These are phyloP conservation scores for Russula sp. DNA, from an alignment of 768 basidiomycete species.

Conservation along the genomic window DNA sequence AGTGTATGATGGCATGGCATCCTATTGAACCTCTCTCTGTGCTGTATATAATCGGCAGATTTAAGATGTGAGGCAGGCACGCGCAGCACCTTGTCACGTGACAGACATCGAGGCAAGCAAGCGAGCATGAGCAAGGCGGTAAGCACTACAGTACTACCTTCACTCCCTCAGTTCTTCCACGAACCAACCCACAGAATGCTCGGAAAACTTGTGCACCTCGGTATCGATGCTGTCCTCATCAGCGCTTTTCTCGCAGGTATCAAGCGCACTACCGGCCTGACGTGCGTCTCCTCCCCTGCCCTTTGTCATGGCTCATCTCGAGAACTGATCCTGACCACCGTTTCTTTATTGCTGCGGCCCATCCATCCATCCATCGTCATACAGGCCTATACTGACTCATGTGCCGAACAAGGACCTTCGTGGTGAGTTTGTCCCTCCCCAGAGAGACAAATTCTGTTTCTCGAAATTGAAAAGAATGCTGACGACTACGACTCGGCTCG, in stretches of 20 bases:
- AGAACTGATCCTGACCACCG: neutral
- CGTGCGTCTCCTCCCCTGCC: constrained; percentile 44
- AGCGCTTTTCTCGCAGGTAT: constrained; percentile 81
- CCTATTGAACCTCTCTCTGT: too few relatives aligned
- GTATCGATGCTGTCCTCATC: constrained; percentile 71
- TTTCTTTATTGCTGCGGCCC: too few relatives aligned
- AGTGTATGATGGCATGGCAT: too few relatives aligned
- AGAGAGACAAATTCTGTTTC: too few relatives aligned
- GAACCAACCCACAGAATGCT: constrained; percentile 38
- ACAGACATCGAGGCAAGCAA: neutral
- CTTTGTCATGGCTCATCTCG: neutral
- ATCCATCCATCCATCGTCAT: neutral
- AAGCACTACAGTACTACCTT: too few relatives aligned
- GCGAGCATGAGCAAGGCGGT: too few relatives aligned
- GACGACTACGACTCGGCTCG: neutral
- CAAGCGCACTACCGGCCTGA: constrained; percentile 75
- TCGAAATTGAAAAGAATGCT: too few relatives aligned
- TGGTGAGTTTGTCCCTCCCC: constrained; percentile 43
- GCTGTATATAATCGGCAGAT: too few relatives aligned
- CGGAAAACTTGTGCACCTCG: constrained; percentile 62
- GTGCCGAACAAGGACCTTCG: constrained; percentile 87
- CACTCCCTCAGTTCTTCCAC: neutral
- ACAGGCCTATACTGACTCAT: constrained; percentile 62
- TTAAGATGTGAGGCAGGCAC: neutral
- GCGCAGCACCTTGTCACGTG: neutral